phyloP scores from a whole-genome alignment of 495 filamentous ascomycete genomes.

The Ramalina intermedia region DNA sequence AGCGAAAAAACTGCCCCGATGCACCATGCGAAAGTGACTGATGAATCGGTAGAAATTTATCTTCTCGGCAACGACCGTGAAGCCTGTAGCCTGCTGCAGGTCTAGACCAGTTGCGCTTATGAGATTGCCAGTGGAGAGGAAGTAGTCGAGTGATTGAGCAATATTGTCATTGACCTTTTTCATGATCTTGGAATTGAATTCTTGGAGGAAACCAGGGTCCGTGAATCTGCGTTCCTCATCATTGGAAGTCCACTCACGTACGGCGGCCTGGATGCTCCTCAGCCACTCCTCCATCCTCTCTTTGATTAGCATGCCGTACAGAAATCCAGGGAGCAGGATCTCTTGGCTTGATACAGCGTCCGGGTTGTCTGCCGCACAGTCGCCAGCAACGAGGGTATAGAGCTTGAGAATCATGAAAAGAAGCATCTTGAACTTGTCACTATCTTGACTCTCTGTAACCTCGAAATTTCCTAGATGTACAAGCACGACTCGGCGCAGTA shows the following conservation, averaged over 20 bases:
- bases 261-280: conserved; percentile 40
- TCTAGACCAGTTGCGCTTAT: conserved; percentile 82
- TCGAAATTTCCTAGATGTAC: conserved; percentile 75
- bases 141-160: conserved; percentile 77
- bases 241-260: conserved; percentile 56
- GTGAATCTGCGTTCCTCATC: conserved; percentile 50
- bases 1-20: conserved; percentile 96
- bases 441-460: conserved; percentile 66
- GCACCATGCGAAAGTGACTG: conserved; percentile 97
- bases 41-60: conserved; percentile 99
- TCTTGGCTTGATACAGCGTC: conserved; percentile 94
- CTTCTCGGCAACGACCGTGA: conserved; percentile 93
- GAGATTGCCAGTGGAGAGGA: conserved; percentile 89
- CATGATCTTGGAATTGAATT: conserved; percentile 66
- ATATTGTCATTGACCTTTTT: conserved; percentile 74
- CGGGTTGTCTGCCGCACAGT: conserved; percentile 85
- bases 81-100: conserved; percentile 85
- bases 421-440: conserved; percentile 87
- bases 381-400: conserved; percentile 80
- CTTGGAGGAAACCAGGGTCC: conserved; percentile 54
- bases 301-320: conserved; percentile 92
- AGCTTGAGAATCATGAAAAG: conserved; percentile 94
- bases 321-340: conserved; percentile 76
- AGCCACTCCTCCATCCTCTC: conserved; percentile 85
- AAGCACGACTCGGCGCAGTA: conserved; percentile 75